These are phyloP conservation scores for Aegilops tauschii DNA, from an alignment of 176 grass and related monocot species.

Conservation along the genomic window DNA sequence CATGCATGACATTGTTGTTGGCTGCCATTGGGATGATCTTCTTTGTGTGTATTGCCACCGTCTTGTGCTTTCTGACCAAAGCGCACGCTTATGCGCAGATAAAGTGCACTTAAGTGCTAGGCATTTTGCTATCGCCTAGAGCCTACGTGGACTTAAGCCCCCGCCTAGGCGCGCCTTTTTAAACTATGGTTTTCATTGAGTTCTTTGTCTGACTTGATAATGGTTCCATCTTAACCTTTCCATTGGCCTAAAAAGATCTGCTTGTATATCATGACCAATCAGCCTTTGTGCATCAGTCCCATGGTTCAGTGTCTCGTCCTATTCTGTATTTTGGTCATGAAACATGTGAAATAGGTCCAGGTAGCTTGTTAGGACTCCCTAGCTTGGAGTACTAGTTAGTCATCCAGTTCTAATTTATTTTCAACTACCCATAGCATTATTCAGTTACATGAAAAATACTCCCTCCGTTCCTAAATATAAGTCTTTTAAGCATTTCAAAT, in stretches of 20 bases:
- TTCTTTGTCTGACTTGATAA: not conserved
- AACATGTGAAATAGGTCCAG: not conserved
- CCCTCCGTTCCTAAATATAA: too few species aligned
- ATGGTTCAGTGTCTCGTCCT: not conserved
- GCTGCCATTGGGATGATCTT: too few species aligned
- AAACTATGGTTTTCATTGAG: too few species aligned
- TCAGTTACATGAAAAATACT: not conserved
- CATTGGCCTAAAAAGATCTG: not conserved
- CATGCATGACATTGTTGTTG: too few species aligned
- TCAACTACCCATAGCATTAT: not conserved
- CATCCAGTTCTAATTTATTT: not conserved
- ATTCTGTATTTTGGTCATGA: not conserved
- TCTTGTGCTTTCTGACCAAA: too few species aligned
- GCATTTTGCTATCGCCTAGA: too few species aligned
- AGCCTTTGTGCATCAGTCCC: not conserved
- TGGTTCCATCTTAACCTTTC: not conserved
- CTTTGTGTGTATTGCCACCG: too few species aligned
- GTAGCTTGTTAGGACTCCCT: not conserved
- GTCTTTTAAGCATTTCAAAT: too few species aligned
- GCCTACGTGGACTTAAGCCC: too few species aligned
- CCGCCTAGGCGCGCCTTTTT: too few species aligned
- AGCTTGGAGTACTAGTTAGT: not conserved
- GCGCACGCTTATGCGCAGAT: too few species aligned
- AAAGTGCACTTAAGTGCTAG: too few species aligned
- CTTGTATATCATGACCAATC: not conserved